Base-by-base conservation (phyloP, 768 basidiomycete species). In the Termitomyces sp. region DNA sequence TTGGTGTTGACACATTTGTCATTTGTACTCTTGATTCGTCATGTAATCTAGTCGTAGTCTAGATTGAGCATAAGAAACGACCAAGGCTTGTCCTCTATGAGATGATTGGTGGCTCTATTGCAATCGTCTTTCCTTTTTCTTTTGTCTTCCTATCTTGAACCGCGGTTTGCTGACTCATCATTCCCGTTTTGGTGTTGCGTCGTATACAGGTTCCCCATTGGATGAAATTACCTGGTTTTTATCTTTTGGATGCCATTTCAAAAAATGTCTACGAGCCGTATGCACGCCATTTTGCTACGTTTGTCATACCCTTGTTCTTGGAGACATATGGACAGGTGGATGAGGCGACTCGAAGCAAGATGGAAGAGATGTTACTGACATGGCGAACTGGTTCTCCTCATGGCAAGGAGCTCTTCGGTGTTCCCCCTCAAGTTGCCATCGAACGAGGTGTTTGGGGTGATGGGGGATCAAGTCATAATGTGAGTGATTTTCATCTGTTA, bases 231-330 rank as follows among this genome's bases (percentile, higher is more conserved):
- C 96, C 97, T 1, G 84, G 91, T 0, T 94, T 98, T 68, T 99
- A 98, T 71, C 84, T 98, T 7, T 81, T 99, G 70, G 97, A 98
- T 71, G 96, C 96, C 15, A 94, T 99, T 61, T 92, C 92, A 58
- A 99, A 99, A 75, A 98, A 98, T 78, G 88, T 96, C 38, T 96
- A 88, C 65, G 87, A 92, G 32, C 96, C 96, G 22, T 98, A 98
- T 76, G 91, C 92, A 35, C 86, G 87, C 62, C 84, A 88, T 63
- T 95, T 99, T 69, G 82, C 90, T 12, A 81, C 86, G 11, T 84
- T 94, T 71, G 90, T 96, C 63, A 89, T 90, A 59, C 83, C 87
- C 22, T 76, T 96, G 18, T 98, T 95, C 77, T 79, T 97, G 66
- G 87, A 92, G 65, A 89, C 95, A 33, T 98, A 98, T 75, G 81